Evolutionary conservation across 2,329 filamentous ascomycete species (phyloP).

Genomic region (Bipolaris cookei): DNA sequence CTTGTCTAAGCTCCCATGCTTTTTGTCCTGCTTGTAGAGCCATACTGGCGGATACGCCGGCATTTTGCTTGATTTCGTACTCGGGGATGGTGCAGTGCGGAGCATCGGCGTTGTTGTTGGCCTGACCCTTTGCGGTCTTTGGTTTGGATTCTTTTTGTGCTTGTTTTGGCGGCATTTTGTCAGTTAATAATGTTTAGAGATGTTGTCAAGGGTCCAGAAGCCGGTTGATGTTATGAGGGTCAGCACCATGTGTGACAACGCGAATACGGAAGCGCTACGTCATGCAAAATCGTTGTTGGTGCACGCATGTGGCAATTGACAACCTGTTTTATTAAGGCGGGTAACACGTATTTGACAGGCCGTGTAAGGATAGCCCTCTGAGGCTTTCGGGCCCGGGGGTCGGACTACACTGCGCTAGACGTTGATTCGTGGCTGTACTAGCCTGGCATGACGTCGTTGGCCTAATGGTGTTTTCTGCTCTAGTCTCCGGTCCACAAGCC

Average conservation of each 20-base stretch:
- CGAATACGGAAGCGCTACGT: constrained; percentile 11
- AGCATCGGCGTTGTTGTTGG: constrained; percentile 12
- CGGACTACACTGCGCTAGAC: neutral
- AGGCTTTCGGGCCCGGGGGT: neutral
- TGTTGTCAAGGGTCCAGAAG: constrained; percentile 3
- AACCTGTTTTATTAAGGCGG: constrained; percentile 10
- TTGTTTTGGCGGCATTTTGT: constrained; percentile 15
- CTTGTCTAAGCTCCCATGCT: constrained; percentile 50
- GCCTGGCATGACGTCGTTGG: constrained; percentile 12
- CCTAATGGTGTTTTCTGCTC: neutral
- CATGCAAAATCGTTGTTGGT: constrained; percentile 9
- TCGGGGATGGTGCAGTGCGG: constrained; percentile 36
- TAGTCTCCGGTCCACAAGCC: neutral
- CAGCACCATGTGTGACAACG: constrained; percentile 3
- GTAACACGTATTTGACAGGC: neutral
- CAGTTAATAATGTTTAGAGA: neutral
- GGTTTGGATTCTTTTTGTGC: constrained; percentile 17
- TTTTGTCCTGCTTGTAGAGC: constrained; percentile 49
- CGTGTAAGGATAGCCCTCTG: constrained; percentile 6
- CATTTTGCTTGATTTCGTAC: constrained; percentile 49
- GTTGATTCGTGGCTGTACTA: neutral
- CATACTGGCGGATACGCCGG: constrained; percentile 47
- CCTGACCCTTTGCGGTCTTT: constrained; percentile 17
- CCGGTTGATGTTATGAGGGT: constrained; percentile 4
- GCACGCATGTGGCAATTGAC: constrained; percentile 8